Evolutionary conservation across 1,284 basidiomycete species (phyloP).

Genomic region (Ceratobasidium papillatum): DNA sequence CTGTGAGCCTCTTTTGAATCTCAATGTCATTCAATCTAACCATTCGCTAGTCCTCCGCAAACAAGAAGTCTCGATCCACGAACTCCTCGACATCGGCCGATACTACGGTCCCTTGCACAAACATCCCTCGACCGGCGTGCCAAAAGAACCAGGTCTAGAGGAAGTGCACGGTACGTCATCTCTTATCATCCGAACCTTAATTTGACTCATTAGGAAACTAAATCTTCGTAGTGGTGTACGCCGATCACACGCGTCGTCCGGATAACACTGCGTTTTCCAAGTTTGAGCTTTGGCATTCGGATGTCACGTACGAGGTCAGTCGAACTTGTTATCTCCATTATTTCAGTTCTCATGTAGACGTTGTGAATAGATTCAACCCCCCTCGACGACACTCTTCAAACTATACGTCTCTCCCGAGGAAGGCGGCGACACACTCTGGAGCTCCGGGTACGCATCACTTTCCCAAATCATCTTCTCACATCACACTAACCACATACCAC

Average conservation of each 20-base stretch:
- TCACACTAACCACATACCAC: slow-evolving; percentile 10
- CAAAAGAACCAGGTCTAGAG: slow-evolving; percentile 73
- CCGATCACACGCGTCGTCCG: slow-evolving; percentile 69
- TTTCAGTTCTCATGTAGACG: neutral
- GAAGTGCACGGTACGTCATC: slow-evolving; percentile 63
- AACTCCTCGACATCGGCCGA: slow-evolving; percentile 75
- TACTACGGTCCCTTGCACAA: slow-evolving; percentile 83
- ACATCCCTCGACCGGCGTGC: slow-evolving; percentile 81
- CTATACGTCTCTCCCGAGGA: slow-evolving; percentile 61
- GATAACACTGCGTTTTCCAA: slow-evolving; percentile 76
- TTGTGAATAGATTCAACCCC: slow-evolving; percentile 74
- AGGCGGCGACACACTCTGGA: slow-evolving; percentile 43
- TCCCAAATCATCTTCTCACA: neutral
- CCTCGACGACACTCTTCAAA: slow-evolving; percentile 74
- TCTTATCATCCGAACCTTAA: neutral
- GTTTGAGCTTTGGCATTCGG: slow-evolving; percentile 83
- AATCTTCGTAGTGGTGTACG: slow-evolving; percentile 52
- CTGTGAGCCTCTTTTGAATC: slow-evolving; percentile 34
- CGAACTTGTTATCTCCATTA: neutral
- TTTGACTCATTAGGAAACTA: neutral
- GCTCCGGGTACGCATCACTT: slow-evolving; percentile 43
- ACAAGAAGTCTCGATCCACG: slow-evolving; percentile 60
- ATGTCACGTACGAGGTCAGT: slow-evolving; percentile 75
- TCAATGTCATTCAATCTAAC: neutral
- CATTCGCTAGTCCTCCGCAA: slow-evolving; percentile 51